Base-by-base conservation (phyloP, 176 grass and related monocot species). In the Echinochloa phyllopogon region DNA sequence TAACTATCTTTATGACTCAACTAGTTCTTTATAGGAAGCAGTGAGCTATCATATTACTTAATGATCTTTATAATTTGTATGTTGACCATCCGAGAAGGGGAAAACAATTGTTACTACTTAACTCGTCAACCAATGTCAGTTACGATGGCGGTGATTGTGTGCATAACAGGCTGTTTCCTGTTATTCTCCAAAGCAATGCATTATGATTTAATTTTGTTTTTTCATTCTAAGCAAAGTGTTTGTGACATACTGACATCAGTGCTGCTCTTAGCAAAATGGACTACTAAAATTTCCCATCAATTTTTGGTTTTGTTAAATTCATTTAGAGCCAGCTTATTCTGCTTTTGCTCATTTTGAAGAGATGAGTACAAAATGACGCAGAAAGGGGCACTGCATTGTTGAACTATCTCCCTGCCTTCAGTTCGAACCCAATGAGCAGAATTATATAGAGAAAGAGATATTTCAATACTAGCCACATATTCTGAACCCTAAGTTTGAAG, bases 321-420 rank as follows among this genome's bases (percentile, higher is more conserved):
- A 13, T 39, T 64, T 25, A 38, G 20, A 48, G 16, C 16, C 17
- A 83, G 3, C 18, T 58, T 75, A 57, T 71, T 37, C 44, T 27
- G 61, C 21, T 69, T 7, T 33, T 81, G n/a, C 15, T 69, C 42
- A 77, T 83, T 83, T 53, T 49, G 48, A 53, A 69, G 15, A 65
- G 16, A 41, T 60, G 69, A 74, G 53, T 57, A 40, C 44, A 50
- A 50, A 50, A 50, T 72, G 69, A 72, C 16, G 69, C 24, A 33
- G 44, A 48, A 63, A 15, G 12, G 20, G 29, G 4, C 40, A 61
- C 14, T 56, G 61, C 21, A 9, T 18, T 42, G 45, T 12, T 23
- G 5, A 18, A 23, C 14, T 79, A 65, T 50, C 43, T 51, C 44
- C 25, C 3, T 51, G 10, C 25, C 23, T 74, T 37, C 6, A 33